A percentile compares a stretch with the other conserved stretches of the same genome.
phyloP scores from a whole-genome alignment of 768 basidiomycete species.

The Kwoniella dejecticola region DNA sequence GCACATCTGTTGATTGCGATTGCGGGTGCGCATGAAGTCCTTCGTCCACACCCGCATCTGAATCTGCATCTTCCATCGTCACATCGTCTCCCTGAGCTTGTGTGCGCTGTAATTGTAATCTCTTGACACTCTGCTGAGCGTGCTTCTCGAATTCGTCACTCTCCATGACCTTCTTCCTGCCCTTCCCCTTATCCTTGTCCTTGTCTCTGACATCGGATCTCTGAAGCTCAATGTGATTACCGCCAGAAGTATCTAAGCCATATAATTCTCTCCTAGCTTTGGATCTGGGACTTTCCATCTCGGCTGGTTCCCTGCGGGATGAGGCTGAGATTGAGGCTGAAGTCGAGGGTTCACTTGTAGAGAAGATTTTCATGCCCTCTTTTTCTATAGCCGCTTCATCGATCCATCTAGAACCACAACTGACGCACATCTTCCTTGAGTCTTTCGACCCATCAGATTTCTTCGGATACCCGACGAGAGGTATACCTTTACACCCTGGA shows the following conservation, averaged over 20 bases:
- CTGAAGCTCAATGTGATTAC: background rate
- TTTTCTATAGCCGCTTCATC: slow-evolving; percentile 11
- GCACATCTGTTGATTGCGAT: background rate
- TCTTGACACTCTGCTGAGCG: slow-evolving; percentile 6
- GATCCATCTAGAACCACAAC: slow-evolving; percentile 43
- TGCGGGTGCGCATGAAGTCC: background rate
- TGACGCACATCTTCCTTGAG: slow-evolving; percentile 45
- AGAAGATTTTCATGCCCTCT: background rate
- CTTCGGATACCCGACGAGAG: slow-evolving; percentile 51
- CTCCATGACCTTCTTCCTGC: slow-evolving; percentile 27
- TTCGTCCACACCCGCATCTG: background rate
- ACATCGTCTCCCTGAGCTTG: slow-evolving; percentile 4
- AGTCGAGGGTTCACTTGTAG: background rate
- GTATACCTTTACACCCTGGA: slow-evolving; percentile 43
- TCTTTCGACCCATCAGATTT: slow-evolving; percentile 36
- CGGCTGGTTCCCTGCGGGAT: background rate
- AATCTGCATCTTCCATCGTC: slow-evolving; percentile 13
- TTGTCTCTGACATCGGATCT: no score
- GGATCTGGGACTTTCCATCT: slow-evolving; percentile 36
- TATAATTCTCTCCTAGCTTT: slow-evolving; percentile 43
- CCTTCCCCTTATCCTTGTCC: slow-evolving; percentile 26
- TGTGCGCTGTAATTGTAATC: slow-evolving; percentile 1
- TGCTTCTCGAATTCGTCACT: slow-evolving; percentile 22
- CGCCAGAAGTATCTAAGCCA: slow-evolving; percentile 10
- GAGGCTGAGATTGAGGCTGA: background rate